Conservation (phyloP, 306 rosid genomes). For the Potentilla sterilis region DNA sequence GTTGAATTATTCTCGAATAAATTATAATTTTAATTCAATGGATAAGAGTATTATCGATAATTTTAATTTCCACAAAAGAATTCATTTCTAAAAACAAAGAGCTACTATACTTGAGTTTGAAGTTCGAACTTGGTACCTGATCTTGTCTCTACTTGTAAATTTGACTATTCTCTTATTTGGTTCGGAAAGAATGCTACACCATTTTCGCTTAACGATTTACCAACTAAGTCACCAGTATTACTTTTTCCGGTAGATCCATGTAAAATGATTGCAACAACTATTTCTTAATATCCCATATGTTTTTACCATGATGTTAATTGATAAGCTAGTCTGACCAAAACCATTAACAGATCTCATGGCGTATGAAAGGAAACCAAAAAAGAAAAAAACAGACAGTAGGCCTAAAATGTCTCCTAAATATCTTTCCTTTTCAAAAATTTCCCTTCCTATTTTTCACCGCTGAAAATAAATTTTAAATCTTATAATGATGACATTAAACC, state of each 20-base stretch:
- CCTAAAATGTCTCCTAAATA: neutral
- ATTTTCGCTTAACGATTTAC: too few relatives aligned
- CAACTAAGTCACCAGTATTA: too few relatives aligned
- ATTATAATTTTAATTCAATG: neutral
- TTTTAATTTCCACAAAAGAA: too few relatives aligned
- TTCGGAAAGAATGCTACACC: too few relatives aligned
- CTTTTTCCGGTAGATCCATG: too few relatives aligned
- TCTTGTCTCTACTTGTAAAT: too few relatives aligned
- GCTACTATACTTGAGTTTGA: too few relatives aligned
- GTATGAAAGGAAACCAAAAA: neutral
- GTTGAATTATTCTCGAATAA: neutral
- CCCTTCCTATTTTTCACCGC: neutral
- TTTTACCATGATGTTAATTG: neutral
- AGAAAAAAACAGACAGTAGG: neutral
- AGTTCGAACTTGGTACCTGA: too few relatives aligned
- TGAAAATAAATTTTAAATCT: neutral
- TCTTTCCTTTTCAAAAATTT: neutral
- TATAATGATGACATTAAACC: neutral
- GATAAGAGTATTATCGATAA: too few relatives aligned
- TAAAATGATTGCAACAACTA: too few relatives aligned
- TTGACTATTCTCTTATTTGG: too few relatives aligned
- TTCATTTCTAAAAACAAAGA: too few relatives aligned
- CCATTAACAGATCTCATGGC: neutral
- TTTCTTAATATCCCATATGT: neutral
- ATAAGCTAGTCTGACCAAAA: neutral